Conservation (phyloP, 208 protist genomes). For the Trypanosoma theileri region DNA sequence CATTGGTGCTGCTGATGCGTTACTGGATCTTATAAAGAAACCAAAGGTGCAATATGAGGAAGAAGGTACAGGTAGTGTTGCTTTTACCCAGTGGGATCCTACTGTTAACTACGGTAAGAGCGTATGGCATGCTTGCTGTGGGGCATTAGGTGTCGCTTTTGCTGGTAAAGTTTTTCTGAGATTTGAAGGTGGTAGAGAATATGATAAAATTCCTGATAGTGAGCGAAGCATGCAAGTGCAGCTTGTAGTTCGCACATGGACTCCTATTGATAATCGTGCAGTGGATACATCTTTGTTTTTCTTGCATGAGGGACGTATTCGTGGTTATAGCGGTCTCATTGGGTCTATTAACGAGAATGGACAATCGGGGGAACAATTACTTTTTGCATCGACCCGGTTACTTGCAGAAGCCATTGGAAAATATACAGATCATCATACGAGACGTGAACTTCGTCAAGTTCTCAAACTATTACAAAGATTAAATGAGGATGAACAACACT, state of each 20-base stretch:
- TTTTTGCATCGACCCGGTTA: constrained; percentile 26
- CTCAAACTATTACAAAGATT: constrained; percentile 17
- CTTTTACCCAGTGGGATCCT: constrained; percentile 40
- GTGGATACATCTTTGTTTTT: constrained; percentile 6
- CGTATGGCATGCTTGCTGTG: constrained; percentile 55
- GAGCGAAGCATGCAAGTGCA: constrained; percentile 6
- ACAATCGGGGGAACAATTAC: constrained; percentile 4
- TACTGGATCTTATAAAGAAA: constrained; percentile 5
- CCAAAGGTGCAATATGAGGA: background rate
- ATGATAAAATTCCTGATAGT: background rate
- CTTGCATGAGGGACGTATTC: constrained; percentile 14
- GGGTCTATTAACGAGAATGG: background rate
- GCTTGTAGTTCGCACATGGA: constrained; percentile 17
- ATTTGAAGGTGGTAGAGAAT: constrained; percentile 22
- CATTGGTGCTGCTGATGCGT: constrained; percentile 23
- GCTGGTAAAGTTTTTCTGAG: constrained; percentile 27
- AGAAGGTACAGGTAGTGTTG: background rate
- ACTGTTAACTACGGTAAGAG: constrained; percentile 55
- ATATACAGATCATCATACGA: constrained; percentile 16
- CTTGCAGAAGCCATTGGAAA: constrained; percentile 22
- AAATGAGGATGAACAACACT: constrained; percentile 9
- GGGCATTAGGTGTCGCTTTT: constrained; percentile 37
- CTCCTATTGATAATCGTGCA: background rate
- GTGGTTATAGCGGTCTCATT: constrained; percentile 12
- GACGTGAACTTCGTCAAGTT: constrained; percentile 11